Evolutionary conservation across 805 yeast genomes (phyloP).

Genomic region (Candida bentonensis): DNA sequence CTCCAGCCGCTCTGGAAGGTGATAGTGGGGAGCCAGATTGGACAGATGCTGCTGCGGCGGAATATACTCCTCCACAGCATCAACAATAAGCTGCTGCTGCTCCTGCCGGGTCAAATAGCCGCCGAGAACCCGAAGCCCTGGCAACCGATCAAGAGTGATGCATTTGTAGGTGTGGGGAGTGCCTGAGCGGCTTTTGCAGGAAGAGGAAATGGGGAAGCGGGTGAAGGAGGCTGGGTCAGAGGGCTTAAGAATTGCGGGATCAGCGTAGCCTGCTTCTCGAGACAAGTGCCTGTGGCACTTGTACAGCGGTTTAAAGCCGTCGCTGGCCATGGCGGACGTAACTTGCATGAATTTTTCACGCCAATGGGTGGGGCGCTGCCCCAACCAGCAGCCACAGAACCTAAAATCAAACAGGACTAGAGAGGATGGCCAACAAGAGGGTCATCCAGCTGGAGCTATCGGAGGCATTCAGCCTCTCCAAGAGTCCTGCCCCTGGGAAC

Average conservation of each 20-base stretch:
- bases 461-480: too few species aligned
- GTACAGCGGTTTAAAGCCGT: slow-evolving; percentile 16
- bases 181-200: neutral
- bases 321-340: slow-evolving; percentile 2
- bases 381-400: too few species aligned
- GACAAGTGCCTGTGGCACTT: slow-evolving; percentile 10
- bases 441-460: too few species aligned
- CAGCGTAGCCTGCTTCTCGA: slow-evolving; percentile 6
- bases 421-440: too few species aligned
- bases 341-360: too few species aligned
- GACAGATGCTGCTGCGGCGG: slow-evolving; percentile 21
- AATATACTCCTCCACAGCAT: slow-evolving; percentile 20
- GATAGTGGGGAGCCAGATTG: slow-evolving; percentile 23
- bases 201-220: neutral
- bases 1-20: slow-evolving; percentile 19
- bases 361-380: too few species aligned
- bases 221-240: neutral
- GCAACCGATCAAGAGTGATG: slow-evolving; percentile 17
- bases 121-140: slow-evolving; percentile 22
- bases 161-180: slow-evolving; percentile 1
- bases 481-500: too few species aligned
- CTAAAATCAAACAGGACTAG: too few species aligned
- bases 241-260: slow-evolving; percentile 3
- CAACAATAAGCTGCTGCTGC: slow-evolving; percentile 19
- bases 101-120: slow-evolving; percentile 12